phyloP scores from a whole-genome alignment of 176 grass and related monocot species.

The Urochloa ruziziensis region DNA sequence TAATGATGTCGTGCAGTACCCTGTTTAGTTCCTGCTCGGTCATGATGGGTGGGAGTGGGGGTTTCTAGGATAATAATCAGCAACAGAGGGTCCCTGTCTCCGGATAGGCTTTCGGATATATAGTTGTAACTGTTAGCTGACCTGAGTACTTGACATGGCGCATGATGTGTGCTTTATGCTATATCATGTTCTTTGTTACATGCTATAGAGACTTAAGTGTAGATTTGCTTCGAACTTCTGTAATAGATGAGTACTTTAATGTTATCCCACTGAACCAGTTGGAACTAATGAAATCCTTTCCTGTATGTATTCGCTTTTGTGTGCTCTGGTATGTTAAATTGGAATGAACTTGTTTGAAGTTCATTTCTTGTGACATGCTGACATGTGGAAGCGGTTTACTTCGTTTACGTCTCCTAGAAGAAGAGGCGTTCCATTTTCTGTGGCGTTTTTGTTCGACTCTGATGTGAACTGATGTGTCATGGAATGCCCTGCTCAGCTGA shows the following conservation, averaged over 20 bases:
- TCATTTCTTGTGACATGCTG: too few species aligned
- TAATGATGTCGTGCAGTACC: conserved; percentile 41
- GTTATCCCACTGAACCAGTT: conserved; percentile 18
- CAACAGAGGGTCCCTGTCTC: conserved; percentile 17
- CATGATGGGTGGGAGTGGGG: conserved; percentile 17
- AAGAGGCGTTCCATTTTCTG: not conserved
- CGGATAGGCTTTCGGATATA: conserved; percentile 41
- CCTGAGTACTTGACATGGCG: not conserved
- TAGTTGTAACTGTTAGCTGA: conserved; percentile 59
- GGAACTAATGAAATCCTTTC: conserved; percentile 18
- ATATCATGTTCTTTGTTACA: conserved; percentile 25
- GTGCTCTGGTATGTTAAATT: not conserved
- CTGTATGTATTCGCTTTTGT: not conserved
- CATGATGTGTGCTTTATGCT: conserved; percentile 24
- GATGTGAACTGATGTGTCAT: conserved; percentile 19
- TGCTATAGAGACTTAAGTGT: conserved; percentile 30
- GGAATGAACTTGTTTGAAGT: not conserved
- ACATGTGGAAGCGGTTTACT: not conserved
- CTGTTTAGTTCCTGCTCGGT: conserved; percentile 11
- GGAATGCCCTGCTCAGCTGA: conserved; percentile 47
- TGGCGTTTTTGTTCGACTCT: too few species aligned
- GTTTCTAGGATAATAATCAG: conserved; percentile 28
- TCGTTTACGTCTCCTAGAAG: not conserved
- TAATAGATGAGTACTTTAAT: conserved; percentile 23
- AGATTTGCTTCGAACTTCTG: conserved; percentile 30